These are phyloP conservation scores for Malbranchea zuffiana DNA, from an alignment of 2,329 filamentous ascomycete species.

Conservation along the genomic window DNA sequence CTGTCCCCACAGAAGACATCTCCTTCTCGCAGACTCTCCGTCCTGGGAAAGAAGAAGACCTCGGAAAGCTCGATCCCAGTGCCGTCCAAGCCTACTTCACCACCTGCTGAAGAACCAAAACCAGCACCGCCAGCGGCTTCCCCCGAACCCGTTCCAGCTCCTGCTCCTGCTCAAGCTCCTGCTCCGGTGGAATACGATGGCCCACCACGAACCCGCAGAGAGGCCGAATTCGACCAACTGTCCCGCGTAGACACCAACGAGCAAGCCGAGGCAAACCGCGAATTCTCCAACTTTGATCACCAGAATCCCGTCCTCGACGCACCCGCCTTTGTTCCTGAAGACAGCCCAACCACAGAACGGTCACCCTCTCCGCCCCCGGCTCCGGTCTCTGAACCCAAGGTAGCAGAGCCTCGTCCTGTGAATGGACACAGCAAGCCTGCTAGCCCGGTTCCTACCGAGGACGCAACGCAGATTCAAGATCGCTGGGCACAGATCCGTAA, in stretches of 20 bases:
- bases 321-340: constrained; percentile 65
- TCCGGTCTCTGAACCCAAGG: constrained; percentile 14
- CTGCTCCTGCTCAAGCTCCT: constrained; percentile 16
- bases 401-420: not conserved
- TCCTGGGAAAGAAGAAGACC: constrained; percentile 28
- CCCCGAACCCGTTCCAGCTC: constrained; percentile 17
- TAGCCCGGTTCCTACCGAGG: constrained; percentile 4
- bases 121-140: constrained; percentile 15
- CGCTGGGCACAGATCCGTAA: constrained; percentile 94
- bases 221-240: constrained; percentile 44
- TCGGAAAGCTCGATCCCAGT: constrained; percentile 9
- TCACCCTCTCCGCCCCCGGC: constrained; percentile 18
- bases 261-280: constrained; percentile 34
- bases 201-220: constrained; percentile 35
- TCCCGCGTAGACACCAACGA: constrained; percentile 50
- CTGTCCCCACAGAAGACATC: constrained; percentile 15
- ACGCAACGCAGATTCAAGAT: constrained; percentile 46
- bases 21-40: constrained; percentile 5
- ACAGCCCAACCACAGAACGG: constrained; percentile 29
- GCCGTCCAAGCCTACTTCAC: constrained; percentile 10
- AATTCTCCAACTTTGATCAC: constrained; percentile 57
- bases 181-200: constrained; percentile 18
- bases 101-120: constrained; percentile 10
- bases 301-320: constrained; percentile 81
- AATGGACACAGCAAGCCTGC: constrained; percentile 1